phyloP scores from a whole-genome alignment of 2,329 filamentous ascomycete genomes.

The Cordyceps pruinosa region DNA sequence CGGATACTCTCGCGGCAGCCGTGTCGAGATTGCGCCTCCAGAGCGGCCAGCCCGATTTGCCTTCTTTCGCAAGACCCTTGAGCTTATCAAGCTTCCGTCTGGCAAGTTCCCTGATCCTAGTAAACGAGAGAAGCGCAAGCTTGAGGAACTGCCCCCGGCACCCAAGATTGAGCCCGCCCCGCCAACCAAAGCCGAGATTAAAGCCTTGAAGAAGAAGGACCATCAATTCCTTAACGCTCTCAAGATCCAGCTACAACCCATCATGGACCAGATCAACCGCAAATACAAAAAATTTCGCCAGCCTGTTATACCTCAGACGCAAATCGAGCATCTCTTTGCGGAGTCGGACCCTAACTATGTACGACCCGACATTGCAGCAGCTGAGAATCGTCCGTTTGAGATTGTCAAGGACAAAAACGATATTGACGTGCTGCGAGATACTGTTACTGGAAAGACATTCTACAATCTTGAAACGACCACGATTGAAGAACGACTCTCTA shows the following conservation, averaged over 20 bases:
- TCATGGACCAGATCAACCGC: constrained; percentile 93
- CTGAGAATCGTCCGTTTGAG: constrained; percentile 66
- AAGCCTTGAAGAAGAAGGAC: constrained; percentile 73
- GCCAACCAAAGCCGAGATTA: constrained; percentile 71
- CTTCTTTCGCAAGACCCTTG: constrained; percentile 70
- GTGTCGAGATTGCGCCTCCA: constrained; percentile 63
- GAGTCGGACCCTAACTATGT: constrained; percentile 71
- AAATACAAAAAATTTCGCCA: constrained; percentile 85
- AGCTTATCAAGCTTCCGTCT: constrained; percentile 72
- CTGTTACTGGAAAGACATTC: constrained; percentile 73
- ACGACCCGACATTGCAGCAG: constrained; percentile 46
- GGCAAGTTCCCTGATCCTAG: constrained; percentile 80
- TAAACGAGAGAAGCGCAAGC: constrained; percentile 76
- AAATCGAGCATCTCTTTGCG: constrained; percentile 75
- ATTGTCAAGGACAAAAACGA: constrained; percentile 74
- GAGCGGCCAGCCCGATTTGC: constrained; percentile 58
- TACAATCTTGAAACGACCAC: constrained; percentile 91
- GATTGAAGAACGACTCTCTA: constrained; percentile 93
- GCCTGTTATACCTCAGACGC: constrained; percentile 65
- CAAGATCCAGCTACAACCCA: constrained; percentile 83
- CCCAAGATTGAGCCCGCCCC: constrained; percentile 62
- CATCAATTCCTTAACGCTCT: constrained; percentile 76
- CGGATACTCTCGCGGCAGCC: constrained; percentile 74
- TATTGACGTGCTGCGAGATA: constrained; percentile 68
- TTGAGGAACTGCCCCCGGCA: constrained; percentile 71